Conservation (phyloP, 805 yeast genomes). For the Spathaspora girioi region DNA sequence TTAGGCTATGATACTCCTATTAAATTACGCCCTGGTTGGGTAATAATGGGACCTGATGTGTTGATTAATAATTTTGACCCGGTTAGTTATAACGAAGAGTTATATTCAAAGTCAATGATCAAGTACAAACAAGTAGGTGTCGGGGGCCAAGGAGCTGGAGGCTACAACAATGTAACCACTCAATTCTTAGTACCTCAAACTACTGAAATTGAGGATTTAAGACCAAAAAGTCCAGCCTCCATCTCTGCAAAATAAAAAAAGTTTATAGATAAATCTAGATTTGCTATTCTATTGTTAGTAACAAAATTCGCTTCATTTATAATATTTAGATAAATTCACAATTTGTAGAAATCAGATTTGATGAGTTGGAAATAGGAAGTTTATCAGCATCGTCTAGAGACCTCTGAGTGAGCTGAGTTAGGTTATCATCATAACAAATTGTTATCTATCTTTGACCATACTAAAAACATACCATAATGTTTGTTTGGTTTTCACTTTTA, state of each 20-base stretch:
- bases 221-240: constrained; percentile 75
- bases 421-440: constrained; percentile 45
- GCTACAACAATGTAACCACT: constrained; percentile 31
- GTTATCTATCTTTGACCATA: background rate
- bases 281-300: background rate
- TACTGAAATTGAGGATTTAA: constrained; percentile 69
- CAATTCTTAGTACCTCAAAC: constrained; percentile 58
- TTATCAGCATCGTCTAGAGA: constrained; percentile 45
- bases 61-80: constrained; percentile 63
- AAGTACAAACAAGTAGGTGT: constrained; percentile 14
- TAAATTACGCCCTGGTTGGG: constrained; percentile 83
- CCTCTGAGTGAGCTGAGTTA: constrained; percentile 58
- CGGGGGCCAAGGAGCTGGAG: constrained; percentile 14
- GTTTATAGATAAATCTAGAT: too few relatives aligned
- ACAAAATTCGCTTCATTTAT: background rate
- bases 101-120: constrained; percentile 28
- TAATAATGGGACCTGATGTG: constrained; percentile 80
- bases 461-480: background rate
- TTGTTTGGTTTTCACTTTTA: background rate
- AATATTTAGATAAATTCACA: background rate
- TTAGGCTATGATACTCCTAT: constrained; percentile 65
- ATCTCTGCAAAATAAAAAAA: constrained; percentile 1
- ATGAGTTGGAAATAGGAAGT: constrained; percentile 47
- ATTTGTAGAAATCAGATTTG: constrained; percentile 24
- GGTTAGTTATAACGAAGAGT: constrained; percentile 24